These are phyloP conservation scores for Eucalyptus pumila DNA, from an alignment of 345 rosid species.

Conservation along the genomic window DNA sequence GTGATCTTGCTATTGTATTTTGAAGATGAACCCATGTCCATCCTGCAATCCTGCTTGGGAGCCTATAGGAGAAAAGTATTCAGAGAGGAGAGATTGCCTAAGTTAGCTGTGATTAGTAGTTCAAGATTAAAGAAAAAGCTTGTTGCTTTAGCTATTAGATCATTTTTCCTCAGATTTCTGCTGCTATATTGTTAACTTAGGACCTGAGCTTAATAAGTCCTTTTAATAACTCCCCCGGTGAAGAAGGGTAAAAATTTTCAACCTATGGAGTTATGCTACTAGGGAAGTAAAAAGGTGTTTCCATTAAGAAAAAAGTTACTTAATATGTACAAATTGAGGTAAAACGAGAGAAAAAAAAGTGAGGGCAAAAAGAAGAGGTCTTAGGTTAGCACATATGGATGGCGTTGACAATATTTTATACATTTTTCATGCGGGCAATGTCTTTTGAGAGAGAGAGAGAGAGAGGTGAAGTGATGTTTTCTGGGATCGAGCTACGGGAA, in stretches of 20 bases:
- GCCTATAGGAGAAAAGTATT: slow-evolving; percentile 9
- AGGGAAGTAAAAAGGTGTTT: neutral
- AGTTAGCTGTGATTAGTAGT: neutral
- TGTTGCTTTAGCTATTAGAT: neutral
- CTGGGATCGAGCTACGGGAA: neutral
- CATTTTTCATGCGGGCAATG: neutral
- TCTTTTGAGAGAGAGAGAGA: neutral
- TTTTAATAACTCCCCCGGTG: neutral
- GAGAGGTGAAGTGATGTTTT: slow-evolving; percentile 2
- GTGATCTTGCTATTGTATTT: slow-evolving; percentile 39
- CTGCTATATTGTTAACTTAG: neutral
- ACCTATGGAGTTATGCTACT: neutral
- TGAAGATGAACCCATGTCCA: slow-evolving; percentile 54
- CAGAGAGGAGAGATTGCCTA: neutral
- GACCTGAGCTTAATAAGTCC: neutral
- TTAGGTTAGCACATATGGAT: neutral
- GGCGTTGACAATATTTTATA: neutral
- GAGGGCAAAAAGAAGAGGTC: neutral
- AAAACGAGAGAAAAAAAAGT: neutral
- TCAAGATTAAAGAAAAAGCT: neutral
- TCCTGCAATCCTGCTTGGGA: slow-evolving; percentile 40
- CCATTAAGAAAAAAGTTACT: neutral
- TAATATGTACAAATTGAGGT: neutral
- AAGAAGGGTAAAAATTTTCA: neutral
- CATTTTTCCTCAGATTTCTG: neutral